Percentiles rank a stretch among this genome's conserved stretches.
phyloP scores from a whole-genome alignment of 2,329 filamentous ascomycete genomes.

The Cladobotryum protrusum region DNA sequence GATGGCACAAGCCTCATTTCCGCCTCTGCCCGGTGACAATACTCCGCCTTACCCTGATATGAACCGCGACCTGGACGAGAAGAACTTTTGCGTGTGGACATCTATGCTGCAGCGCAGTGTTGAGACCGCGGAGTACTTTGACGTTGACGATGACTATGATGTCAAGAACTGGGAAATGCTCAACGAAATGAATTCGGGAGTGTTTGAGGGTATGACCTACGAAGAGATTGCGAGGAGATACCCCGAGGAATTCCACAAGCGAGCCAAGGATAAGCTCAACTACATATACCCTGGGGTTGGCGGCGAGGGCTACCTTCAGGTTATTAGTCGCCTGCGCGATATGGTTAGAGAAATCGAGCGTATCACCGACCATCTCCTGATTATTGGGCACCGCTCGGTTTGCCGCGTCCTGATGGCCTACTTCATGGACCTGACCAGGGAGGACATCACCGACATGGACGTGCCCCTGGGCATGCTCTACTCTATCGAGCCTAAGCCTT shows the following conservation, averaged over 20 bases:
- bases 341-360: slow-evolving; percentile 97
- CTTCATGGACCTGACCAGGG: slow-evolving; percentile 84
- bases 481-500: slow-evolving; percentile 93
- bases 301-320: slow-evolving; percentile 92
- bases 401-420: slow-evolving; percentile 91
- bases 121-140: slow-evolving; percentile 82
- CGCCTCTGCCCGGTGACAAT: slow-evolving; percentile 83
- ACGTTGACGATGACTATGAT: slow-evolving; percentile 87
- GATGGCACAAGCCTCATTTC: slow-evolving; percentile 70
- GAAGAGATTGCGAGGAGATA: slow-evolving; percentile 75
- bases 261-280: slow-evolving; percentile 79
- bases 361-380: slow-evolving; percentile 89
- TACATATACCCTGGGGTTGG: slow-evolving; percentile 96
- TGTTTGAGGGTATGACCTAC: slow-evolving; percentile 94
- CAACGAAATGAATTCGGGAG: slow-evolving; percentile 89
- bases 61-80: slow-evolving; percentile 61
- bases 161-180: slow-evolving; percentile 98
- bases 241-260: slow-evolving; percentile 74
- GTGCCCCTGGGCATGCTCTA: slow-evolving; percentile 92
- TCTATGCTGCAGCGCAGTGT: slow-evolving; percentile 91
- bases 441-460: slow-evolving; percentile 91
- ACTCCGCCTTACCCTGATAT: slow-evolving; percentile 93
- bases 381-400: slow-evolving; percentile 88
- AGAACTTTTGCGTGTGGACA: slow-evolving; percentile 97
- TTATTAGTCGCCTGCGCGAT: slow-evolving; percentile 89